These are phyloP conservation scores for Podospora sp. DNA, from an alignment of 495 filamentous ascomycete genomes.

Conservation along the genomic window DNA sequence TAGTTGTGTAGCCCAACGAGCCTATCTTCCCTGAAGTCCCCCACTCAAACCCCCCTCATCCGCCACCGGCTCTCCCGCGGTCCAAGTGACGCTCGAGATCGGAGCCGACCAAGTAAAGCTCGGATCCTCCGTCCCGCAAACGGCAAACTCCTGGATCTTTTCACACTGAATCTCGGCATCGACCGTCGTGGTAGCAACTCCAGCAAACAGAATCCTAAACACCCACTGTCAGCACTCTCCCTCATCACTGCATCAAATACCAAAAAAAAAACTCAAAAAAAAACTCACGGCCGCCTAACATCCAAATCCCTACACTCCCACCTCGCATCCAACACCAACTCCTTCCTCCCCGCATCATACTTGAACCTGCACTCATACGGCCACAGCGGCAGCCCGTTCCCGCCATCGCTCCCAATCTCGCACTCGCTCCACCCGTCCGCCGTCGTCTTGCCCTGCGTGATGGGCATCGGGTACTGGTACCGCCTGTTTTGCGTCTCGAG, in stretches of 20 bases:
- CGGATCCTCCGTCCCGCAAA: conserved; percentile 18
- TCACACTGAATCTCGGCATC: conserved; percentile 19
- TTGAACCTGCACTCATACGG: conserved; percentile 27
- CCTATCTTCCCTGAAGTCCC: neutral
- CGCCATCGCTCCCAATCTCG: conserved; percentile 26
- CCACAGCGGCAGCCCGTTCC: conserved; percentile 26
- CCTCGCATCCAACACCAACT: conserved; percentile 27
- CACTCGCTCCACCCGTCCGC: conserved; percentile 28
- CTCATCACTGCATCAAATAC: neutral
- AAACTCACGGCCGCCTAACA: conserved; percentile 30
- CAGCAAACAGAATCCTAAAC: conserved; percentile 30
- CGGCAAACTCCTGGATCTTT: conserved; percentile 1
- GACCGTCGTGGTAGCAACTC: conserved; percentile 27
- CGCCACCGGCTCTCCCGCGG: neutral
- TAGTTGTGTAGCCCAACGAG: no score
- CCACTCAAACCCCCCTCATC: neutral
- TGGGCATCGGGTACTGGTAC: conserved; percentile 31
- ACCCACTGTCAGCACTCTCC: neutral
- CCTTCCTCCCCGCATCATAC: conserved; percentile 23
- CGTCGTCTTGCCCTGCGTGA: conserved; percentile 15
- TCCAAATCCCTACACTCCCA: conserved; percentile 39
- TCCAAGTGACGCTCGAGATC: conserved; percentile 22
- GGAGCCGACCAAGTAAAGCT: conserved; percentile 15
- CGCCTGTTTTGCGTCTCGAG: conserved; percentile 22
- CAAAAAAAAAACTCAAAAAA: no score